These are phyloP conservation scores for Seiridium cupressi DNA, from an alignment of 2,329 filamentous ascomycete species.

Conservation along the genomic window DNA sequence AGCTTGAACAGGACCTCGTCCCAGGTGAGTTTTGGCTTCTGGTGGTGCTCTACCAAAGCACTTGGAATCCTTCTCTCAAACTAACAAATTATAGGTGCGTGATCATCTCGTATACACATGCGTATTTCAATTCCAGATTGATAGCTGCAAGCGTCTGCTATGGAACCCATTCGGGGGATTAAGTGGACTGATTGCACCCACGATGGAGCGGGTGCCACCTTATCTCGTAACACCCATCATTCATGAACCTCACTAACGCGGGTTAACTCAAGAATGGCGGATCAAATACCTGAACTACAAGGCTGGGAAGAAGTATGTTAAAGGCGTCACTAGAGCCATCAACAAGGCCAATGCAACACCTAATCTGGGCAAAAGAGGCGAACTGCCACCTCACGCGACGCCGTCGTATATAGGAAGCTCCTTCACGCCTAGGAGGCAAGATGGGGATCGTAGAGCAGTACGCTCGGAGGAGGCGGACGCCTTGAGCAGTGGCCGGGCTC, in stretches of 20 bases:
- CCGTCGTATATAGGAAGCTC: slow-evolving; percentile 27
- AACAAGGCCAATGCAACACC: slow-evolving; percentile 58
- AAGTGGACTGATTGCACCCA: too few species aligned
- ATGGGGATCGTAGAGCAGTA: slow-evolving; percentile 3
- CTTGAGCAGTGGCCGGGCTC: slow-evolving; percentile 23
- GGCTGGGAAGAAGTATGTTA: slow-evolving; percentile 91
- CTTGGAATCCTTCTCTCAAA: neutral
- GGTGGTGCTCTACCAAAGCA: neutral
- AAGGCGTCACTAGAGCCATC: slow-evolving; percentile 73
- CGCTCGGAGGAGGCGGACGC: slow-evolving; percentile 18
- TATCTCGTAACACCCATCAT: neutral
- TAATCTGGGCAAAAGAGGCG: slow-evolving; percentile 26
- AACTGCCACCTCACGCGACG: slow-evolving; percentile 30
- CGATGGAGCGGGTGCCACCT: neutral
- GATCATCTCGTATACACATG: neutral
- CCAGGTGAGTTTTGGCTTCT: slow-evolving; percentile 55
- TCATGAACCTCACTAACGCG: neutral
- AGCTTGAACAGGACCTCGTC: slow-evolving; percentile 83
- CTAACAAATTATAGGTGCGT: neutral
- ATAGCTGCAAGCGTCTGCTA: too few species aligned
- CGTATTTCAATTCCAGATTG: neutral
- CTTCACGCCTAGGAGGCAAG: slow-evolving; percentile 19
- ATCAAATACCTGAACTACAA: slow-evolving; percentile 96
- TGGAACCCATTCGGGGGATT: too few species aligned
- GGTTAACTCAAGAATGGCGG: slow-evolving; percentile 67